Evolutionary conservation across 441 rosid genomes (phyloP), one percentile per base, ranked within the genome.

Genomic region (Mallotus repandus): DNA sequence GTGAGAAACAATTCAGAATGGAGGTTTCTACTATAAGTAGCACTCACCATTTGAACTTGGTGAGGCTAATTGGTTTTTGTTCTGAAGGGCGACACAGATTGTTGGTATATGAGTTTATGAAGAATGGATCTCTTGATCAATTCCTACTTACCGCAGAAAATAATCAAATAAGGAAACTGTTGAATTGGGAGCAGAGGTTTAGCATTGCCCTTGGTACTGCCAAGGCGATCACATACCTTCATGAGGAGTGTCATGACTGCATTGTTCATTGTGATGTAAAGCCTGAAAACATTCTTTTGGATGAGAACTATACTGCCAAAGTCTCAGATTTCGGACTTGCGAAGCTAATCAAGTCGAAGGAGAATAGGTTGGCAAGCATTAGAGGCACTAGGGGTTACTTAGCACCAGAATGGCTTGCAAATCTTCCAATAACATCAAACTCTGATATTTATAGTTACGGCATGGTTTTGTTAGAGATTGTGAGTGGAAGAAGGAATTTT

Each of bases 311-410:
- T 62, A 22, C 32, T 14, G 69, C 69, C 0, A 72, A 72, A 21
- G 75, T 72, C 54, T 72, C 75, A 0, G 75, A 72, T 63, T 72
- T 72, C 16, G 75, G 75, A 14, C 75, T 72, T 4, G 75, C 75
- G 1, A 72, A 72, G 43, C 63, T 72, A n/a, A 63, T 72, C 22
- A 38, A 53, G 8, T 9, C 69, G 10, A 63, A 72, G 12, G 75
- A 72, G 49, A n/a, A 72, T 9, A 38, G 62, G 2, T 21, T 72
- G 69, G 10, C 62, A 53, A 72, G 75, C 62, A 63, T 72, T 18
- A 53, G 75, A 72, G 75, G 75, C 22, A 63, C 75, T 21, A 63
- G 75, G 32, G 75, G 75, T 38, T 72, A 72, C 4, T 72, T 72
- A 63, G 69, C 75, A 21, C 75, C 75, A 54, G 75, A 72, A 54